Conservation (phyloP, 495 filamentous ascomycete species). For the Aspergillus sclerotiicarbonarius region DNA sequence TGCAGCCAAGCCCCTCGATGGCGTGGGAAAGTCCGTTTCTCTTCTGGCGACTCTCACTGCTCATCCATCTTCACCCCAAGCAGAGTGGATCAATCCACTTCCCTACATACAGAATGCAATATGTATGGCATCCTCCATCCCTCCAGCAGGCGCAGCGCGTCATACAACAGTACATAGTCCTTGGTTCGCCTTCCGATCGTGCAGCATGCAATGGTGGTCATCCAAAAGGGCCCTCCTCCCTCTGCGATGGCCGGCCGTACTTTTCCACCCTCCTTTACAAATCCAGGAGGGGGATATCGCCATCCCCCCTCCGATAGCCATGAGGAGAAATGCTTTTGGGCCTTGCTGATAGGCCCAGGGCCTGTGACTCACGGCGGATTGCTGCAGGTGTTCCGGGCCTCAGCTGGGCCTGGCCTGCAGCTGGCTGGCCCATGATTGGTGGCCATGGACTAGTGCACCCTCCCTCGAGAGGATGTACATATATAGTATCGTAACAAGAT, state of each 20-base stretch:
- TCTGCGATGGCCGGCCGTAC: background rate
- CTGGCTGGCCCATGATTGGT: constrained; percentile 17
- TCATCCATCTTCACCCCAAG: background rate
- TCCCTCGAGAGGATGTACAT: background rate
- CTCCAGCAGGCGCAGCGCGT: too few species aligned
- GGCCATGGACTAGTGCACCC: background rate
- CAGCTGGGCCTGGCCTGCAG: background rate
- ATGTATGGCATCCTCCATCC: too few species aligned
- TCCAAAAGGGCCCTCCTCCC: too few species aligned
- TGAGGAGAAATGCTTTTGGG: background rate
- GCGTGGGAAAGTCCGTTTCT: background rate
- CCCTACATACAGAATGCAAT: background rate
- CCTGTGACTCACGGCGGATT: constrained; percentile 2
- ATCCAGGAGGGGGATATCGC: background rate
- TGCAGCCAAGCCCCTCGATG: background rate
- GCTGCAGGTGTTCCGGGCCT: background rate
- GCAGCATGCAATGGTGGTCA: too few species aligned
- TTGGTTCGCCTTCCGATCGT: too few species aligned
- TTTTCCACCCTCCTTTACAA: background rate
- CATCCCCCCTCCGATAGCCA: background rate
- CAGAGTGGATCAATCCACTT: background rate
- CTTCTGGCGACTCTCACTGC: background rate
- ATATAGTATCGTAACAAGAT: too few species aligned
- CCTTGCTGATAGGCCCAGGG: background rate
- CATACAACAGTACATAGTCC: too few species aligned